phyloP scores from a whole-genome alignment of 208 protist species.

The Zelonia costaricensis region DNA sequence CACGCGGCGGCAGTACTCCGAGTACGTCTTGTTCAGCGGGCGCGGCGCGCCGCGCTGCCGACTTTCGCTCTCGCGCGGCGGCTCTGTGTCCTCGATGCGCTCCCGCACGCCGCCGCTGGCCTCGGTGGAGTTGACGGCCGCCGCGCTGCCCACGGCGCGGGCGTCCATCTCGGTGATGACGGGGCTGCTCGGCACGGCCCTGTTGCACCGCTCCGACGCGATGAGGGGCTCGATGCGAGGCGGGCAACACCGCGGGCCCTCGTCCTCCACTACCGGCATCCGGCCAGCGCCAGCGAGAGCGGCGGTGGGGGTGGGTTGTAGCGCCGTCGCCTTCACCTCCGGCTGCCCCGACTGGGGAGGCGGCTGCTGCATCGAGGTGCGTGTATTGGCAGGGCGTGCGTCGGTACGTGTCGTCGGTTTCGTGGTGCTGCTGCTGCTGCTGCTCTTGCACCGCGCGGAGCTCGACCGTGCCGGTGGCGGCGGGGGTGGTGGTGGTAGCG shows the following conservation, averaged over 20 bases:
- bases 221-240: conserved; percentile 12
- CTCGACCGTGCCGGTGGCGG: too few relatives aligned
- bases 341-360: too few relatives aligned
- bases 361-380: too few relatives aligned
- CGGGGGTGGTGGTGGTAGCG: too few relatives aligned
- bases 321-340: not conserved
- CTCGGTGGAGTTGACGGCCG: not conserved
- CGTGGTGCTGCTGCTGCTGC: not conserved
- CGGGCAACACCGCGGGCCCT: not conserved
- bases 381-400: conserved; percentile 1
- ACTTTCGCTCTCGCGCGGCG: not conserved
- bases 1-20: conserved; percentile 7
- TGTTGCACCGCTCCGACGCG: conserved; percentile 10
- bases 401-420: too few relatives aligned
- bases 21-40: conserved; percentile 9
- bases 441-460: too few relatives aligned
- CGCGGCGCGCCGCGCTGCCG: conserved; percentile 3
- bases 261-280: too few relatives aligned
- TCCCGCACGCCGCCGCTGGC: not conserved
- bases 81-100: not conserved
- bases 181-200: not conserved
- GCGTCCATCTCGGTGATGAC: not conserved
- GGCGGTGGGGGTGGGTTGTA: too few relatives aligned
- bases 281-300: too few relatives aligned
- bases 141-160: not conserved